Evolutionary conservation across 164 flowering plant species (phyloP).

Genomic region (Hamamelis virginiana): DNA sequence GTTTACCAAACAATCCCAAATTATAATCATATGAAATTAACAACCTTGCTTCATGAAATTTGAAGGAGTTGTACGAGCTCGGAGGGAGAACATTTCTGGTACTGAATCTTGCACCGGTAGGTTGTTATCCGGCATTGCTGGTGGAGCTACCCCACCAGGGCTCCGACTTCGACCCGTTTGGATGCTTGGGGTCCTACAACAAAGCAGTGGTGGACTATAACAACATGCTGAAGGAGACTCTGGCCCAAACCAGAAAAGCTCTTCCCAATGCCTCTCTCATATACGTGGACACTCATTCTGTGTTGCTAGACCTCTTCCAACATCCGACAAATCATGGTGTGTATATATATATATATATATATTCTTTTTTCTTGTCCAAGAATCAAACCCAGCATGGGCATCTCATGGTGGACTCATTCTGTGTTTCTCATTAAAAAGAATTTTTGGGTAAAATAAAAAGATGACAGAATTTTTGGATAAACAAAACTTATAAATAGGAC

Average conservation of each 20-base stretch:
- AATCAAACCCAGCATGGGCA: too few relatives aligned
- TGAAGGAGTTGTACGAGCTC: conserved; percentile 42
- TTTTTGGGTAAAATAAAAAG: too few relatives aligned
- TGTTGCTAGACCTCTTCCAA: conserved; percentile 66
- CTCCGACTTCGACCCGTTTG: conserved; percentile 63
- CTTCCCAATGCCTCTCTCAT: conserved; percentile 56
- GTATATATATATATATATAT: not conserved
- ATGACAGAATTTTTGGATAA: too few relatives aligned
- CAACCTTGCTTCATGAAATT: not conserved
- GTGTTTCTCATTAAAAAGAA: too few relatives aligned
- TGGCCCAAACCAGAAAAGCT: conserved; percentile 36
- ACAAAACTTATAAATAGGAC: too few relatives aligned
- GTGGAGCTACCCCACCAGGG: conserved; percentile 47
- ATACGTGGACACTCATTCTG: conserved; percentile 58
- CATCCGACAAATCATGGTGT: conserved; percentile 74
- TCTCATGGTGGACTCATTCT: too few relatives aligned
- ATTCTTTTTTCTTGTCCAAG: too few relatives aligned
- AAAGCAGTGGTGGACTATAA: conserved; percentile 77
- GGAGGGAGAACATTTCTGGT: conserved; percentile 79
- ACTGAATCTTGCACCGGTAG: conserved; percentile 75
- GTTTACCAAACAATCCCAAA: too few relatives aligned
- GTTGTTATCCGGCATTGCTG: conserved; percentile 75
- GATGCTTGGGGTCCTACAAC: conserved; percentile 78
- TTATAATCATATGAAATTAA: not conserved
- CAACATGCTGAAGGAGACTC: conserved; percentile 49